Conservation (phyloP, 345 rosid species). For the Gossypium mustelinum region DNA sequence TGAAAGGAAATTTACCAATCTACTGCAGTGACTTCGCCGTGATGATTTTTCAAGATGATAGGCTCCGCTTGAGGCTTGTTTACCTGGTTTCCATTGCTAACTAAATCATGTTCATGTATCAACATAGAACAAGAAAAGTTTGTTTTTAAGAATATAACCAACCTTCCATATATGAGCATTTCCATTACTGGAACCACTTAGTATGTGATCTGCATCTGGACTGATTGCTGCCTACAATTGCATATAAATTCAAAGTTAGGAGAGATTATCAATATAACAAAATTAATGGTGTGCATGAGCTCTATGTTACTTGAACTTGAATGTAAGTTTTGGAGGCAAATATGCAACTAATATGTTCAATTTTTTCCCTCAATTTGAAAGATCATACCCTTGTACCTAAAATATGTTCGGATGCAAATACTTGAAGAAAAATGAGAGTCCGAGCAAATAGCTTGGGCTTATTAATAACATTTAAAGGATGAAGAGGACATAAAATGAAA, state of each 20-base stretch:
- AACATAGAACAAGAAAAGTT: not conserved
- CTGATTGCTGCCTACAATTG: slow-evolving; percentile 75
- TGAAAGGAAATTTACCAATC: slow-evolving; percentile 57
- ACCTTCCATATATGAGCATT: slow-evolving; percentile 93
- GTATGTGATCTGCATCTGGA: slow-evolving; percentile 72
- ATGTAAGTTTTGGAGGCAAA: not conserved
- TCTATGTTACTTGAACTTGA: not conserved
- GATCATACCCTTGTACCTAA: not conserved
- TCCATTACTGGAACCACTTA: slow-evolving; percentile 91
- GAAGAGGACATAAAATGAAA: not conserved
- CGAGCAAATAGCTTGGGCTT: not conserved
- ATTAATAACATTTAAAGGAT: not conserved
- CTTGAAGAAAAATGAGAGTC: not conserved
- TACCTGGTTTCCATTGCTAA: slow-evolving; percentile 43
- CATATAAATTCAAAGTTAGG: not conserved
- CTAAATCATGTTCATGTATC: slow-evolving; percentile 14
- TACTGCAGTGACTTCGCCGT: slow-evolving; percentile 84
- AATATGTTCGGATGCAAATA: not conserved
- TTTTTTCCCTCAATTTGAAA: not conserved
- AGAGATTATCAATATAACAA: slow-evolving; percentile 13
- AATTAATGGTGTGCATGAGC: not conserved
- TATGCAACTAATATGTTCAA: not conserved
- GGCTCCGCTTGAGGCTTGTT: slow-evolving; percentile 64
- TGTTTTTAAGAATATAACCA: slow-evolving; percentile 3
- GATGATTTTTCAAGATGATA: slow-evolving; percentile 53